Base-by-base conservation (phyloP, 2,329 filamentous ascomycete species). In the Cadophora sp. region DNA sequence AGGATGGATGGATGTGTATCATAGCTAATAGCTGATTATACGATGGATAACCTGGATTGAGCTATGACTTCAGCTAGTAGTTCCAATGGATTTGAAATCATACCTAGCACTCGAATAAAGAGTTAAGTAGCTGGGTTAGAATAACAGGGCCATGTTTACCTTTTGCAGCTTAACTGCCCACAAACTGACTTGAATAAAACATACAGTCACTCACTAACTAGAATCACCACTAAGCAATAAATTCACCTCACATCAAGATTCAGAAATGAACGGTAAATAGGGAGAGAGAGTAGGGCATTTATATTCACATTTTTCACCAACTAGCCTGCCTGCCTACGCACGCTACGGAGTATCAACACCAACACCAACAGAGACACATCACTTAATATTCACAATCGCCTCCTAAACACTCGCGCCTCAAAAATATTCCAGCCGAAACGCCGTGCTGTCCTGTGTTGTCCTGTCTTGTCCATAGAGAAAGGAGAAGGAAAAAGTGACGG, bases 381-480 rank as follows among this genome's bases (percentile, higher is more conserved):
- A 27, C 48, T 1, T 22, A 53, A 53, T 20, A 20, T 27, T 27
- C 48, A 24, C 14, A 16, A 27, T 22, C 48, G 22, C 27, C 8
- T 53, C 22, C 48, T 22, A 53, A 53, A 7, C 27, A 16, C 33
- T 39, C 36, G 11, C 36, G 11, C 36, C 36, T 18, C 30, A 27
- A 14, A 45, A 59, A 47, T 22, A 53, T 30, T 36, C 18, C 58
- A 48, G 43, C 39, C 58, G 41, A 30, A 45, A 60, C 61, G 61
- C 61, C 61, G 39, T 56, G 50, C 50, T 48, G 39, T 45, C 27
- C 41, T 27, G 24, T 39, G 36, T 39, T 30, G 27, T 30, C 27
- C 27, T 30, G 27, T 30, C 27, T 6, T 30, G 27, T 33, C 14
- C 58, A 48, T 47, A n/a, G 45, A 48, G 6, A 45, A n/a, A 8